phyloP scores from a whole-genome alignment of 2,329 filamentous ascomycete species.

The Scolecobasidium constrictum region DNA sequence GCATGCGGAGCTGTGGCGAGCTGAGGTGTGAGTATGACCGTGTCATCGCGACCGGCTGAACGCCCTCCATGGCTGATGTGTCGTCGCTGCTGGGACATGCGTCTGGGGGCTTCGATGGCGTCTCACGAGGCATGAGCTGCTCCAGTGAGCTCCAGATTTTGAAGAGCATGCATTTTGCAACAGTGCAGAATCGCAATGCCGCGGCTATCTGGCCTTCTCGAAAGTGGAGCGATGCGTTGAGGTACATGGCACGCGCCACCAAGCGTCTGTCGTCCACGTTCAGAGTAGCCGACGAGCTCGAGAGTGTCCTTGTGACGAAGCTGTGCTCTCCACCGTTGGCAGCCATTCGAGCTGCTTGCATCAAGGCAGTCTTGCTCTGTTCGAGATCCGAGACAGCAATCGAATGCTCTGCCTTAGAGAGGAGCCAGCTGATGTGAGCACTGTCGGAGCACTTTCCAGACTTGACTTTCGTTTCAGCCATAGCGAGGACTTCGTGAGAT shows the following conservation, averaged over 20 bases:
- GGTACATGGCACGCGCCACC: slow-evolving; percentile 9
- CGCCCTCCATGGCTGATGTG: neutral
- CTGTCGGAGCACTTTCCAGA: slow-evolving; percentile 43
- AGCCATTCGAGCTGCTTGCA: slow-evolving; percentile 20
- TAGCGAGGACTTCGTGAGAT: slow-evolving; percentile 46
- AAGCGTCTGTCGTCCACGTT: slow-evolving; percentile 29
- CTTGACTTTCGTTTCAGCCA: slow-evolving; percentile 41
- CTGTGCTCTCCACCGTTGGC: slow-evolving; percentile 1
- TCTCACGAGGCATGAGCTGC: neutral
- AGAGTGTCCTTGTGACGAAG: neutral
- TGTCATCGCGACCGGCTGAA: neutral
- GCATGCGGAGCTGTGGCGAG: neutral
- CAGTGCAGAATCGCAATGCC: slow-evolving; percentile 26
- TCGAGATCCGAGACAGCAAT: slow-evolving; percentile 54
- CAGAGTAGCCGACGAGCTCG: neutral
- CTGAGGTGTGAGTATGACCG: neutral
- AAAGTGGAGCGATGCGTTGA: slow-evolving; percentile 56
- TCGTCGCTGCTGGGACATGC: neutral
- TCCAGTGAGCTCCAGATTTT: neutral
- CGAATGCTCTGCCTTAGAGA: slow-evolving; percentile 66
- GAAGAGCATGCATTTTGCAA: neutral
- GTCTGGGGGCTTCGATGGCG: neutral
- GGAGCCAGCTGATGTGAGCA: slow-evolving; percentile 49
- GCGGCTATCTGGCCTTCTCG: slow-evolving; percentile 37
- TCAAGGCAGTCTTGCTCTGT: slow-evolving; percentile 37